phyloP scores from a whole-genome alignment of 768 basidiomycete species.

The Kwoniella sp. region DNA sequence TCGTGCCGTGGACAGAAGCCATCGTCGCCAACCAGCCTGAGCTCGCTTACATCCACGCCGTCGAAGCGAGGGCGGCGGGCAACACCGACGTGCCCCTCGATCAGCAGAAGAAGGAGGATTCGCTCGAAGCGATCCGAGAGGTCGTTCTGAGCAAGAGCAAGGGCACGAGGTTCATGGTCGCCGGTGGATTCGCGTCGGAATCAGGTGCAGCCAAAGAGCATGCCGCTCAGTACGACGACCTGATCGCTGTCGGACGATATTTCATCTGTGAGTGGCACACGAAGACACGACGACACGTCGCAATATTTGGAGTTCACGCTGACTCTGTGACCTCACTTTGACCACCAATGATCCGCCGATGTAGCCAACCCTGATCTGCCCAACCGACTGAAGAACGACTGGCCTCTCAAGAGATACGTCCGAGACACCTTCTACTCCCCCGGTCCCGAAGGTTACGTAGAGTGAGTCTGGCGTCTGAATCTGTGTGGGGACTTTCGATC shows the following conservation, averaged over 20 bases:
- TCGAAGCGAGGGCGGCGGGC: slow-evolving; percentile 14
- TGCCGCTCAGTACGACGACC: slow-evolving; percentile 15
- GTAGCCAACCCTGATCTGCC: slow-evolving; percentile 32
- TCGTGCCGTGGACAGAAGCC: slow-evolving; percentile 26
- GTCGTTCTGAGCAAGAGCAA: background rate
- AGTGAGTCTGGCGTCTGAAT: background rate
- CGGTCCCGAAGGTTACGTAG: slow-evolving; percentile 21
- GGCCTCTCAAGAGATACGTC: slow-evolving; percentile 21
- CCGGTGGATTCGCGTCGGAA: slow-evolving; percentile 19
- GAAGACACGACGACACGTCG: background rate
- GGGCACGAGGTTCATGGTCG: slow-evolving; percentile 20
- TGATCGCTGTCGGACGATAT: slow-evolving; percentile 25
- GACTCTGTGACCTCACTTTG: too few relatives aligned
- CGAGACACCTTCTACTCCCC: slow-evolving; percentile 28
- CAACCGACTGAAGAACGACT: slow-evolving; percentile 20
- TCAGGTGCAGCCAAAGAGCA: slow-evolving; percentile 11
- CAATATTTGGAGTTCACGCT: too few relatives aligned
- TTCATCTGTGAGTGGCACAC: slow-evolving; percentile 34
- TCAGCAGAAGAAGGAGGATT: slow-evolving; percentile 12
- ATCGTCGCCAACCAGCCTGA: slow-evolving; percentile 25
- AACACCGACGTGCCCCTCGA: slow-evolving; percentile 15
- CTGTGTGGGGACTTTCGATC: background rate
- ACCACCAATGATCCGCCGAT: background rate
- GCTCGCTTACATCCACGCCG: slow-evolving; percentile 27
- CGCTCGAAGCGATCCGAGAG: slow-evolving; percentile 16